Evolutionary conservation across 345 rosid species (phyloP).

Genomic region (Abelmoschus esculentus): DNA sequence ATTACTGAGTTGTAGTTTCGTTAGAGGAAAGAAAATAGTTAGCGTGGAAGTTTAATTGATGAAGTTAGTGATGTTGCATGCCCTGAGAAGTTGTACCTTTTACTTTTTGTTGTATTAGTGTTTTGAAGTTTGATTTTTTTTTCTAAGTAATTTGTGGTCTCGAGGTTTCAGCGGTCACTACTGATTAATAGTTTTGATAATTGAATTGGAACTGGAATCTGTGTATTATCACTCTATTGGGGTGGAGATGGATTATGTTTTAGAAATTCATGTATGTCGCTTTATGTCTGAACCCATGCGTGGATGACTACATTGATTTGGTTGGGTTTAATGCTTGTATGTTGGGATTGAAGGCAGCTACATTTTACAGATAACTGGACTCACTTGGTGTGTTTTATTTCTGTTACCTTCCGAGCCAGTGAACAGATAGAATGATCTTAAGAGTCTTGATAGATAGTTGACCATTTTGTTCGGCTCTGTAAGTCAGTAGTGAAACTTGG

Average conservation of each 20-base stretch:
- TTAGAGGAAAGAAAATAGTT: background rate
- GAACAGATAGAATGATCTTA: background rate
- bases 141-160: background rate
- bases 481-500: constrained; percentile 2
- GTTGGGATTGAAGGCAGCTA: background rate
- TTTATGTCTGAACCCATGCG: background rate
- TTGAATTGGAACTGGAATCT: background rate
- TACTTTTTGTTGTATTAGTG: background rate
- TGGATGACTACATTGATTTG: background rate
- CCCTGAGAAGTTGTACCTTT: background rate
- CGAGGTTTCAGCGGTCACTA: no score
- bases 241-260: background rate
- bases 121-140: background rate
- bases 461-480: background rate
- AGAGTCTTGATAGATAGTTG: background rate
- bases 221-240: background rate
- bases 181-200: background rate
- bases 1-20: background rate
- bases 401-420: background rate
- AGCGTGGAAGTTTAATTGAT: background rate
- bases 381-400: background rate
- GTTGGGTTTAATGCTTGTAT: background rate
- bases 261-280: background rate
- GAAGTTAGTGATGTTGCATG: constrained; percentile 10
- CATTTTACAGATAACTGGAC: background rate